Evolutionary conservation across 352 stramenopile species (phyloP).

Genomic region (Nothophytophthora sp.): DNA sequence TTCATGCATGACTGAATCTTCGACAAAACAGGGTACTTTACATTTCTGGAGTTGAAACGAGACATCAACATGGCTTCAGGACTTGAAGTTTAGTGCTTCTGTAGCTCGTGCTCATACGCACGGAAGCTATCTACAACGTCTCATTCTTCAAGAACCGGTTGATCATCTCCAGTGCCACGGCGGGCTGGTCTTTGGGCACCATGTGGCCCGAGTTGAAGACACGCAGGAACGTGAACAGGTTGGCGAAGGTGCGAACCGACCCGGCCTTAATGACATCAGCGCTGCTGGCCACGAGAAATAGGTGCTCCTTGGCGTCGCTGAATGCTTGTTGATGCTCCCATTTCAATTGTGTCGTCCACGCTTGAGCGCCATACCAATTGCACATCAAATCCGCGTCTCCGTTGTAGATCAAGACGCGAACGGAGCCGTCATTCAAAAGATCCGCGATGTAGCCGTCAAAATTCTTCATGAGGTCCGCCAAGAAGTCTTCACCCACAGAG

Average conservation of each 20-base stretch:
- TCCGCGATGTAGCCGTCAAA: slow-evolving; percentile 21
- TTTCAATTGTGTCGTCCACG: slow-evolving; percentile 35
- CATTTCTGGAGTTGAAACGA: too few relatives aligned
- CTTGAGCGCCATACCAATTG: slow-evolving; percentile 40
- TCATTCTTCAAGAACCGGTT: slow-evolving; percentile 56
- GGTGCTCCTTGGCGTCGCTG: slow-evolving; percentile 5
- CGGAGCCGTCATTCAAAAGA: slow-evolving; percentile 15
- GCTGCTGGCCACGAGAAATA: slow-evolving; percentile 10
- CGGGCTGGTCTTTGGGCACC: slow-evolving; percentile 51
- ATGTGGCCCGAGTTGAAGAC: slow-evolving; percentile 56
- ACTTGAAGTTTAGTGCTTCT: too few relatives aligned
- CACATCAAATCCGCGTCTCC: slow-evolving; percentile 41
- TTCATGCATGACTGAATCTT: too few relatives aligned
- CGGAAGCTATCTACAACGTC: slow-evolving; percentile 26
- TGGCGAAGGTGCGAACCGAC: slow-evolving; percentile 23
- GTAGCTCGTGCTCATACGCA: too few relatives aligned
- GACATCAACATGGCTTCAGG: too few relatives aligned
- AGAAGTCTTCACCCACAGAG: slow-evolving; percentile 82
- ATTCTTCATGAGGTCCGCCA: slow-evolving; percentile 21
- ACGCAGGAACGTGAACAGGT: slow-evolving; percentile 47
- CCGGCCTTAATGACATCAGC: slow-evolving; percentile 15
- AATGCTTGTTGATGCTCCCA: slow-evolving; percentile 37
- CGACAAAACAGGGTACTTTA: too few relatives aligned
- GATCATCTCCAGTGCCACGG: slow-evolving; percentile 49
- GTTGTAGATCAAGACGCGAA: slow-evolving; percentile 32